Conservation (phyloP, 352 stramenopile species). For the Pythium inflatum region DNA sequence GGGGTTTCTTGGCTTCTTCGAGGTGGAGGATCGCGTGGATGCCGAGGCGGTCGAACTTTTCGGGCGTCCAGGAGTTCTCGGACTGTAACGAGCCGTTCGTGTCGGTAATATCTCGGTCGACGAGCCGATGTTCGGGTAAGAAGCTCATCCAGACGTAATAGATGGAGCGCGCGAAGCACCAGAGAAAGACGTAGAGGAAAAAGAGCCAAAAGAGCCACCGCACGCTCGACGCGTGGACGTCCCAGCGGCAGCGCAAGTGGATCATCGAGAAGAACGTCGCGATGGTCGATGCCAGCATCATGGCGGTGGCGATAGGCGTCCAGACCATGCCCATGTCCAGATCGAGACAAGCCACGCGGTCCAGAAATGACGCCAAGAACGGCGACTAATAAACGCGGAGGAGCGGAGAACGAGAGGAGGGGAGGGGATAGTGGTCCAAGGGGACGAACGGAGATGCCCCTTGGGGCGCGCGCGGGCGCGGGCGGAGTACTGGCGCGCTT, state of each 20-base stretch:
- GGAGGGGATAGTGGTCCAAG: too few species aligned
- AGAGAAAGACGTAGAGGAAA: conserved; percentile 54
- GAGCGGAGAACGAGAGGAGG: too few species aligned
- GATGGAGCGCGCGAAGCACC: conserved; percentile 41
- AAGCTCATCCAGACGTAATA: conserved; percentile 49
- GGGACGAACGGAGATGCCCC: too few species aligned
- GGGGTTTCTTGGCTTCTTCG: conserved; percentile 29
- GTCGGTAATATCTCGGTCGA: conserved; percentile 19
- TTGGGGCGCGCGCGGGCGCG: too few species aligned
- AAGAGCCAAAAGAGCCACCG: conserved; percentile 70
- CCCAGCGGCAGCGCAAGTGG: conserved; percentile 28
- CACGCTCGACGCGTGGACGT: conserved; percentile 41
- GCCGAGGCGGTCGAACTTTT: conserved; percentile 52
- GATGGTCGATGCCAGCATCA: conserved; percentile 1
- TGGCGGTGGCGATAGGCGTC: background rate
- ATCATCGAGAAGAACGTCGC: conserved; percentile 29
- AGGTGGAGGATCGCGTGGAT: conserved; percentile 43
- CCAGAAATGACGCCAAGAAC: too few species aligned
- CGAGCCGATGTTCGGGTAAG: background rate
- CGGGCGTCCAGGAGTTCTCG: conserved; percentile 5
- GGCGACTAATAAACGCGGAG: too few species aligned
- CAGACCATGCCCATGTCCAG: conserved; percentile 8
- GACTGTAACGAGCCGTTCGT: background rate
- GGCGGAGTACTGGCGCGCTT: too few species aligned
- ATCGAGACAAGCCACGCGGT: too few species aligned